phyloP scores from a whole-genome alignment of 2,329 filamentous ascomycete genomes.

The Coniella vitis region DNA sequence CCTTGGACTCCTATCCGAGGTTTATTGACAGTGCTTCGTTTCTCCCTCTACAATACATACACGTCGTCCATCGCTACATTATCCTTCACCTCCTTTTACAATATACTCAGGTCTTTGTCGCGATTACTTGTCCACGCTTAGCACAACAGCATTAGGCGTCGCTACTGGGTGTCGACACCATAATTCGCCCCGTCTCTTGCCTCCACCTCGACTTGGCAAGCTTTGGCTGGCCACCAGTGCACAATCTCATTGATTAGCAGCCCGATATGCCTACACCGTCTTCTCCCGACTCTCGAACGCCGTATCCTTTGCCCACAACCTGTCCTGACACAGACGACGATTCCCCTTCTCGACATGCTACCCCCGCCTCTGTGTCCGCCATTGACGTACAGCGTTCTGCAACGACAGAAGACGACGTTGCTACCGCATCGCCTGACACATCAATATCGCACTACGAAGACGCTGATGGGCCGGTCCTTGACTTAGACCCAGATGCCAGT shows the following conservation, averaged over 20 bases:
- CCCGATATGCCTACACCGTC: slow-evolving; percentile 16
- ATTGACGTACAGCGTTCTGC: slow-evolving; percentile 10
- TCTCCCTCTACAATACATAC: not conserved
- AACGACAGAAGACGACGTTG: slow-evolving; percentile 18
- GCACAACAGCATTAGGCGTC: too few relatives aligned
- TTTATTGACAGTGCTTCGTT: not conserved
- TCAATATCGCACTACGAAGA: slow-evolving; percentile 30
- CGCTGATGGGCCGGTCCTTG: slow-evolving; percentile 7
- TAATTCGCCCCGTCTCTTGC: not conserved
- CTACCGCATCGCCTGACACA: slow-evolving; percentile 36
- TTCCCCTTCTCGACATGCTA: not conserved
- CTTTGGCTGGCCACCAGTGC: not conserved
- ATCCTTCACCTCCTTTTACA: too few relatives aligned
- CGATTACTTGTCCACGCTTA: too few relatives aligned
- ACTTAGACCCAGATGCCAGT: slow-evolving; percentile 4
- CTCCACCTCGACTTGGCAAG: not conserved
- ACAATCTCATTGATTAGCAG: not conserved
- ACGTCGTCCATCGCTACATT: not conserved
- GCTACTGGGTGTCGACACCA: not conserved
- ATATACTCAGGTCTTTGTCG: too few relatives aligned
- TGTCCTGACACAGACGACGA: slow-evolving; percentile 13
- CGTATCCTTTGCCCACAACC: slow-evolving; percentile 10
- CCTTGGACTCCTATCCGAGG: not conserved
- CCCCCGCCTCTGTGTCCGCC: not conserved
- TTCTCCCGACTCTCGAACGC: slow-evolving; percentile 10